Base-by-base conservation (phyloP, 139 green algal genomes). In the Tetradesmus obliquus region DNA sequence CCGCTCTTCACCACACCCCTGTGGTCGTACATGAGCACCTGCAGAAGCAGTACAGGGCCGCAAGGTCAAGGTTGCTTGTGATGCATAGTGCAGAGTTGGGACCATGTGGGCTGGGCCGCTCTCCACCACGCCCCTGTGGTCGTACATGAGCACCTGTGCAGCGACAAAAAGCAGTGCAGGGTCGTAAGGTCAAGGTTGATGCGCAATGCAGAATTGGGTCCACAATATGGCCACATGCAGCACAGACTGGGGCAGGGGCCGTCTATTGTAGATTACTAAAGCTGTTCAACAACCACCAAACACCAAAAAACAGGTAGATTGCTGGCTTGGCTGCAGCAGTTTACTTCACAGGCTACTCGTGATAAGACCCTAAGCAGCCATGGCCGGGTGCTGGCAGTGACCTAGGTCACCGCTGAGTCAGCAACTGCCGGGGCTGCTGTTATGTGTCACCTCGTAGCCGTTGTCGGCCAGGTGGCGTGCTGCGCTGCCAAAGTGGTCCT, bases 91-190 rank as follows among this genome's bases (percentile, higher is more conserved):
- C 32, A 45, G 32, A 45, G 32, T 45, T 45, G 32, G 32, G 32
- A 45, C 88, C 45, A 89, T 57, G 24, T 53, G 55, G 8, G 66
- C 86, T 62, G 86, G 86, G 10, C 86, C 66, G 3, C 71, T 82
- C 15, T 82, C 84, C 15, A 9, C 90, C 3, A 92, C 90, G 5
- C 90, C 90, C 19, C 90, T 74, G 82, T 92, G 90, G 60, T 92
- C 90, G 60, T 84, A 90, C 51, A 87, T 83, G 32, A 79, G 53
- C 8, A 85, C 86, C 62, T 90, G 66, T 53, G 32, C 32, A 45
- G 32, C 32, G 32, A 45, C 32, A 45, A 24, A 5, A 45, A 5
- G 79, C 79, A 54, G 5, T 12, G 5, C 10, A 32, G 20, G 5
- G 72, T 51, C 6, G 80, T 20, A 60, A n/a, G 0, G 32, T 45